Conservation (phyloP, 2,329 filamentous ascomycete species). For the Calonectria naviculata region DNA sequence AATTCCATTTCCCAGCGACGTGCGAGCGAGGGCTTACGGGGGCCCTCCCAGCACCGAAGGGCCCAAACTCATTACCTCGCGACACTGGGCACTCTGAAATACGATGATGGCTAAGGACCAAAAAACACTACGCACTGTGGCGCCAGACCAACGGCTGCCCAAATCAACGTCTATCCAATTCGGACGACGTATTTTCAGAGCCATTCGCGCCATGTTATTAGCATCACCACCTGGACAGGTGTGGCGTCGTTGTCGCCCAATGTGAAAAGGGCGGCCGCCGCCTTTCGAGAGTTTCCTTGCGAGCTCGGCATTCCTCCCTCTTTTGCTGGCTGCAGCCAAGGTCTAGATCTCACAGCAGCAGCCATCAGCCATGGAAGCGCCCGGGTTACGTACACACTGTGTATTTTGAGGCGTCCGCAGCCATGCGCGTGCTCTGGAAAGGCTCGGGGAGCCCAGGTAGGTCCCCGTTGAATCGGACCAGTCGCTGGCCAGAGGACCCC, state of each 20-base stretch:
- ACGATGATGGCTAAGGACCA: background rate
- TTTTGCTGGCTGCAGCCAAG: background rate
- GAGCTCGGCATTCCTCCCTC: background rate
- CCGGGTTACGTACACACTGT: conserved; percentile 14
- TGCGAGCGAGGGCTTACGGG: background rate
- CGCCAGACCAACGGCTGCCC: background rate
- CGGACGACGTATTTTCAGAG: background rate
- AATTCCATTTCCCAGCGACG: background rate
- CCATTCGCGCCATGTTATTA: background rate
- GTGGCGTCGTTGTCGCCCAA: background rate
- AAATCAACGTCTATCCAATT: background rate
- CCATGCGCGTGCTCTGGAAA: conserved; percentile 12
- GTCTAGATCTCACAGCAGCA: conserved; percentile 2
- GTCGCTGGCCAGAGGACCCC: conserved; percentile 22
- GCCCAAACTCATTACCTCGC: background rate
- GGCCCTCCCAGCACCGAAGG: background rate
- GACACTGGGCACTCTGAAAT: background rate
- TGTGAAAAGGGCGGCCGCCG: background rate
- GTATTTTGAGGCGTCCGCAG: background rate
- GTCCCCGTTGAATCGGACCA: conserved; percentile 14
- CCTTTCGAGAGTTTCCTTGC: conserved; percentile 2
- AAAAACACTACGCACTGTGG: background rate
- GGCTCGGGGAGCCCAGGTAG: conserved; percentile 25
- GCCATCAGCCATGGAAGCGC: conserved; percentile 2
- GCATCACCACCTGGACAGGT: background rate